Base-by-base conservation (phyloP, 768 basidiomycete species). In the Pleurotus tuber-regium region DNA sequence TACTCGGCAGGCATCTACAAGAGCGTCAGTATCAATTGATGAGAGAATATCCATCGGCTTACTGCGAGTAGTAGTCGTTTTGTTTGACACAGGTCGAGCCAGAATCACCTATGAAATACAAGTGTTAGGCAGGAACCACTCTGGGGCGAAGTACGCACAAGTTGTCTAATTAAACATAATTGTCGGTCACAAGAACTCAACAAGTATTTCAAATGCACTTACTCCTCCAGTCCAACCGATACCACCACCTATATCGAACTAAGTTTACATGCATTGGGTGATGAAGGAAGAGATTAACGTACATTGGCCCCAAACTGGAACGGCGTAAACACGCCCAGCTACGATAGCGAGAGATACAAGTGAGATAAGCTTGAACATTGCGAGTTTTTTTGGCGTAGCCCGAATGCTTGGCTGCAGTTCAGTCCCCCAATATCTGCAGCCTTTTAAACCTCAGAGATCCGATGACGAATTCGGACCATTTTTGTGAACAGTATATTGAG, bases 31-130 rank as follows among this genome's bases (percentile, higher is more conserved):
- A 23, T 28, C 25, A 16, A 5, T 8, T 29, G 14, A 12, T 7
- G 23, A 19, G 21, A 10, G 4, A 12, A 42, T n/a, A 16, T 11
- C 21, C 7, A 42, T 18, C 9, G 18, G 47, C 62, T 48, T 50
- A 67, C 66, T 70, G 67, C 30, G 61, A 67, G 50, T 67, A 70
- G 24, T 52, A 70, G n/a, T 63, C 58, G 46, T 69, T 69, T 38
- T 56, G 25, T 30, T 61, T 57, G n/a, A 59, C 48, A 47, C 66
- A 70, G 18, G 58, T 58, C 23, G 59, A 58, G 43, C 67, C 67
- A 9, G 62, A 39, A 30, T 57, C 64, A 46, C 68, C 66, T 68
- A 24, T 41, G 28, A 43, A 29, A 33, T 18, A 38, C 24, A 19
- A 5, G 24, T 33, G 26, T 31, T 26, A 48, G 40, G 40, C 35